Percentiles rank a stretch among this genome's conserved stretches.
Evolutionary conservation across 2,329 filamentous ascomycete species (phyloP).

Genomic region (Dactylellina haptotyla): DNA sequence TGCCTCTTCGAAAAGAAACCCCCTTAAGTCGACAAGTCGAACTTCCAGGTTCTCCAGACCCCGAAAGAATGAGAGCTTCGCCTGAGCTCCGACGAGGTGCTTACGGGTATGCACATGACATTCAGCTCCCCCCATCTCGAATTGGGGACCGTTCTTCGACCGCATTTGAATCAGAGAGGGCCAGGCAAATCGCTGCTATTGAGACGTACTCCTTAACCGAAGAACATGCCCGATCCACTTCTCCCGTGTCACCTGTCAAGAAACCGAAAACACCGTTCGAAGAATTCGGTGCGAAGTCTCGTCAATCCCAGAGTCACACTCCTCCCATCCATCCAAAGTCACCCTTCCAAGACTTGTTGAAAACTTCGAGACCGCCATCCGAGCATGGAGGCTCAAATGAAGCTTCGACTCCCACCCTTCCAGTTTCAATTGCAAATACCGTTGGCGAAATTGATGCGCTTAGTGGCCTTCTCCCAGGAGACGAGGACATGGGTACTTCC

Average conservation of each 20-base stretch:
- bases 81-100: slow-evolving; percentile 37
- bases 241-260: slow-evolving; percentile 40
- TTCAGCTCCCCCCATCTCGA: slow-evolving; percentile 47
- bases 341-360: slow-evolving; percentile 27
- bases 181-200: background rate
- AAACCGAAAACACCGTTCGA: slow-evolving; percentile 38
- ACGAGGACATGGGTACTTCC: slow-evolving; percentile 5
- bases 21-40: slow-evolving; percentile 44
- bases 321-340: slow-evolving; percentile 38
- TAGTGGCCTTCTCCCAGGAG: slow-evolving; percentile 29
- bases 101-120: slow-evolving; percentile 33
- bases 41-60: slow-evolving; percentile 44
- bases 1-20: slow-evolving; percentile 44
- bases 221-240: background rate
- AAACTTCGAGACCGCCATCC: background rate
- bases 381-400: background rate
- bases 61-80: slow-evolving; percentile 39
- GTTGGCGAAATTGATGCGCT: slow-evolving; percentile 33
- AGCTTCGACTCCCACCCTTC: background rate
- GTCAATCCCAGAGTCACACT: slow-evolving; percentile 25
- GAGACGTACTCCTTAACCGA: background rate
- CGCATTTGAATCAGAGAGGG: slow-evolving; percentile 29
- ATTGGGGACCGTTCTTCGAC: slow-evolving; percentile 44
- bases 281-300: slow-evolving; percentile 36
- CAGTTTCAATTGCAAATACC: slow-evolving; percentile 14